Base-by-base conservation (phyloP, 2,329 filamentous ascomycete species). In the Cladosporium sp. region DNA sequence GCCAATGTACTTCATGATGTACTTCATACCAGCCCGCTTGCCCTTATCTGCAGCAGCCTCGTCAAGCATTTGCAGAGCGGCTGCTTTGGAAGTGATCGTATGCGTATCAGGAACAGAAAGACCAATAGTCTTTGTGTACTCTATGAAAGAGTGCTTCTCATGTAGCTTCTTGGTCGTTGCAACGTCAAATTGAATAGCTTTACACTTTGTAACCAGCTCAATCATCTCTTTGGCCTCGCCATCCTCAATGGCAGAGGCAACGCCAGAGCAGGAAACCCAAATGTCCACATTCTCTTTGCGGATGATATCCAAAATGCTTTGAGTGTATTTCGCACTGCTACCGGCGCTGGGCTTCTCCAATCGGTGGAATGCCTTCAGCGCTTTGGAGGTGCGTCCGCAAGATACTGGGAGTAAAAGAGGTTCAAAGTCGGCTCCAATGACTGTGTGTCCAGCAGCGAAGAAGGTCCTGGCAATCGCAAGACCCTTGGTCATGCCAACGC, bases 251-350 rank as follows among this genome's bases (percentile, higher is more conserved):
- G 84, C 85, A 0, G 81, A 83, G 1, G 81, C 78, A 8, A 88
- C 83, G n/a, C 84, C 85, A 0, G 87, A 90, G 64, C 87, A 90
- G 19, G 83, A 85, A 3, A 91, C 82, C 88, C 88, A 92, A 3
- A 91, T 71, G 57, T 90, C 82, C 4, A 89, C 79, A 0, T 78
- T 75, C 61, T 91, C 86, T 0, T 73, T 69, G 5, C 77, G 68
- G 39, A 90, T 77, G 24, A 91, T 78, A 8, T 82, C 72, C 1
- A 88, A 68, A 3, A 91, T 70, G 0, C 75, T 74, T 13, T 78
- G 71, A 13, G 82, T 76, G 64, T 91, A 90, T 1, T 71, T 71
- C 17, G 77, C 74, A 4, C 66, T 60, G 56, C 72, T 62, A 54
- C 68, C 71, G 25, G 62, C 63, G 22, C 68, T 66, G 3, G 69